Base-by-base conservation (phyloP, 805 yeast genomes). In the Maudiozyma barnettii region DNA sequence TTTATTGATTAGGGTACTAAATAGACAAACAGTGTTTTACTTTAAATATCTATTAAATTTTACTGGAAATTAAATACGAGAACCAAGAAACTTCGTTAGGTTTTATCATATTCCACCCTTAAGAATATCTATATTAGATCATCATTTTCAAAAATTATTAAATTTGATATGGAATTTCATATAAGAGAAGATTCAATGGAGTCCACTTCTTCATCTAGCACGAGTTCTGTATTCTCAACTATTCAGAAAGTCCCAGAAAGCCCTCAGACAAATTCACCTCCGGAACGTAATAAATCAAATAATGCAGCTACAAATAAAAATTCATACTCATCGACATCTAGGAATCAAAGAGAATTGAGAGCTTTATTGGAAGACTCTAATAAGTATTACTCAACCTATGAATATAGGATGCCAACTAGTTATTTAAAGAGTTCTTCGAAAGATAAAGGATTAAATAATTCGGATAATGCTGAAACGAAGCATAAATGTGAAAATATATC, bases 291-390 rank as follows among this genome's bases (percentile, higher is more conserved):
- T 8, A 33, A 18, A 37, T 26, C 10, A 8, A 19, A 37, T 19
- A 19, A 37, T 13, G 10, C 12, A 19, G n/a, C 40, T n/a, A 19
- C n/a, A 37, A 37, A 21, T 22, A 19, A 37, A 37, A 13, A 19
- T 26, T 26, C 30, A 19, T 23, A 18, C 19, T 4, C 14, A 19
- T 18, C 16, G 19, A 7, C 5, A 10, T 10, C 8, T 37, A 37
- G 10, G 10, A 43, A 36, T 13, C 16, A 9, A 12, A 13, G 30
- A 33, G 50, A 50, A 19, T 31, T 60, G 35, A 50, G 52, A 36
- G 41, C 46, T 5, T 45, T 63, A 21, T 43, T 64, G 16, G 55
- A 60, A 26, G 68, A 60, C 23, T 62, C 66, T 1, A 58, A 37
- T 35, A 54, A 51, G 22, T 63, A 56, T 39, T 54, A 59, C 39